phyloP scores from a whole-genome alignment of 148 eudicot genomes.

The Diospyros kaki region DNA sequence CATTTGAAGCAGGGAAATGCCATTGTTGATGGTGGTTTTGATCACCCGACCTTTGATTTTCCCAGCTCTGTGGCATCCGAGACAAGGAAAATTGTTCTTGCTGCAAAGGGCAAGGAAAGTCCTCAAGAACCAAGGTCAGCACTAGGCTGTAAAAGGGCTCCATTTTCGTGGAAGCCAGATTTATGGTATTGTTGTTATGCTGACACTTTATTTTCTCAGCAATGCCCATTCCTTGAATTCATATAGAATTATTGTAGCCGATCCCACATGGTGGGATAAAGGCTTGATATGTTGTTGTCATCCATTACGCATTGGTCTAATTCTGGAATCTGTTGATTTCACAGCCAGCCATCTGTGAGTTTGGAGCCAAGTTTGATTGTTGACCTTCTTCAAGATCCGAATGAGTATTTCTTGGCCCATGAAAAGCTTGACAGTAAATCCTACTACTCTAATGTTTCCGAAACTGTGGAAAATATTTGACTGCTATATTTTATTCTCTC shows the following conservation, averaged over 20 bases:
- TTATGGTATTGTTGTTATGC: conserved; percentile 27
- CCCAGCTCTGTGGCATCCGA: conserved; percentile 3
- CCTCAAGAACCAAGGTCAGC: conserved; percentile 50
- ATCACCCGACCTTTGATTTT: conserved; percentile 22
- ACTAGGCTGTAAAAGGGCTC: conserved; percentile 46
- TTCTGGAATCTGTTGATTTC: not conserved
- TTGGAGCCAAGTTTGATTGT: conserved; percentile 29
- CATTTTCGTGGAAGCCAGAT: conserved; percentile 41
- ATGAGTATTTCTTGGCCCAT: conserved; percentile 41
- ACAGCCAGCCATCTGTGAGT: conserved; percentile 41
- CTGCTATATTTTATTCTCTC: no score
- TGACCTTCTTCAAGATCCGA: conserved; percentile 41
- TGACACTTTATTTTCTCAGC: not conserved
- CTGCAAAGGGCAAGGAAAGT: conserved; percentile 19
- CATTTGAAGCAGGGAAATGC: conserved; percentile 43
- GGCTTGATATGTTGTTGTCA: no score
- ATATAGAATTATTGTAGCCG: not conserved
- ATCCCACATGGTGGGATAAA: no score
- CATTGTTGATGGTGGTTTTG: conserved; percentile 36
- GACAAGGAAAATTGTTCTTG: conserved; percentile 17
- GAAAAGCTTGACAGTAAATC: conserved; percentile 53
- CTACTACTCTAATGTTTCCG: not conserved
- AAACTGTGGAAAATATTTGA: not conserved
- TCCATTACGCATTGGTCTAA: no score
- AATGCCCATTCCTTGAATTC: not conserved